These are phyloP conservation scores for Lasiodiplodia sp. DNA, from an alignment of 2,329 filamentous ascomycete species.

Conservation along the genomic window DNA sequence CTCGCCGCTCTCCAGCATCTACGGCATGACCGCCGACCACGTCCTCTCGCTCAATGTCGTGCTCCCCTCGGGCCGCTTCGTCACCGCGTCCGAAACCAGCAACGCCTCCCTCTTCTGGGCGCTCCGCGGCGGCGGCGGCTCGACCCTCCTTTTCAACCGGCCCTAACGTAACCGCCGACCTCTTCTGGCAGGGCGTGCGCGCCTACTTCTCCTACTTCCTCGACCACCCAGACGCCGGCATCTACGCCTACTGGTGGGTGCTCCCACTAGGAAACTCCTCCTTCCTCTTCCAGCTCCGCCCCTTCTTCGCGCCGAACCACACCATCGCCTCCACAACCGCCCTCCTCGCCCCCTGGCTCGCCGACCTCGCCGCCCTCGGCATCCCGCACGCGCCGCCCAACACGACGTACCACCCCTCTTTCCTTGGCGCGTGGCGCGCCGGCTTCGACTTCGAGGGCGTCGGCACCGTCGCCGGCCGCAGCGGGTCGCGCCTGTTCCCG, in stretches of 20 bases:
- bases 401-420: slow-evolving; percentile 45
- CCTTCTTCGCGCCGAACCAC: slow-evolving; percentile 48
- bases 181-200: slow-evolving; percentile 43
- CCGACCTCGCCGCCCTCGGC: slow-evolving; percentile 45
- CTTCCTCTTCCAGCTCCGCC: slow-evolving; percentile 38
- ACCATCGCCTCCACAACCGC: slow-evolving; percentile 42
- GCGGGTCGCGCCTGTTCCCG: slow-evolving; percentile 58
- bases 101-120: slow-evolving; percentile 48
- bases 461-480: slow-evolving; percentile 46
- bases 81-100: slow-evolving; percentile 39
- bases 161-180: slow-evolving; percentile 37
- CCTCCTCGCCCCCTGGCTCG: slow-evolving; percentile 40
- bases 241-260: slow-evolving; percentile 45
- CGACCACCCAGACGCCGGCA: slow-evolving; percentile 37
- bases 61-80: slow-evolving; percentile 38
- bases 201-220: slow-evolving; percentile 42
- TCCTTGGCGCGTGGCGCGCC: slow-evolving; percentile 49
- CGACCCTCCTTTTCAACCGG: slow-evolving; percentile 50
- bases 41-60: slow-evolving; percentile 43
- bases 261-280: slow-evolving; percentile 33
- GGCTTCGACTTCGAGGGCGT: slow-evolving; percentile 50
- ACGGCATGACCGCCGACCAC: slow-evolving; percentile 44
- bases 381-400: slow-evolving; percentile 48
- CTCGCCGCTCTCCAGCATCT: slow-evolving; percentile 23
- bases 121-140: slow-evolving; percentile 42